These are phyloP conservation scores for Lithospermum erythrorhizon DNA, from an alignment of 257 asterid species.

Conservation along the genomic window DNA sequence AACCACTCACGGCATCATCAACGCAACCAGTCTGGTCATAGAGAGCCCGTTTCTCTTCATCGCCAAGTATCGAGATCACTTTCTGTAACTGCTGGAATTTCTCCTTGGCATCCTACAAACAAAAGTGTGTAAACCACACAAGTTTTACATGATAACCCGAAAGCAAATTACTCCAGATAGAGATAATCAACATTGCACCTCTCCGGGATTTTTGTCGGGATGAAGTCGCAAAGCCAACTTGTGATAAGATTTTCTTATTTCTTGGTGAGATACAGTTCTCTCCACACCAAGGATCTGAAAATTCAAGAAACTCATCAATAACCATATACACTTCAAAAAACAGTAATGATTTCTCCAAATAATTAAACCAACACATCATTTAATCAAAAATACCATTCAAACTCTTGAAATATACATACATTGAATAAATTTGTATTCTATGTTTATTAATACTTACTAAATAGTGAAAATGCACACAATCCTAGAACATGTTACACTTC, in stretches of 20 bases:
- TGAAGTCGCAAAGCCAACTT: conserved; percentile 79
- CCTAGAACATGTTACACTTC: no score
- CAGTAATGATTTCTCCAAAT: background rate
- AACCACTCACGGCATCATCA: conserved; percentile 82
- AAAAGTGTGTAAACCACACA: background rate
- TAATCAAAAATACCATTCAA: no score
- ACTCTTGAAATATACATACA: no score
- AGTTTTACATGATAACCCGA: background rate
- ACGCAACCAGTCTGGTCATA: conserved; percentile 95
- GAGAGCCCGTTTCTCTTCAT: conserved; percentile 87
- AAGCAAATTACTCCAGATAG: no score
- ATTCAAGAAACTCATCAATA: conserved; percentile 5
- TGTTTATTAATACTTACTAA: no score
- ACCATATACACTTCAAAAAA: background rate
- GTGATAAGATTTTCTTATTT: conserved; percentile 74
- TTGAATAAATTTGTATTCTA: no score
- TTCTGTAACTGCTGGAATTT: conserved; percentile 92
- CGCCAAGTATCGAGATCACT: conserved; percentile 82
- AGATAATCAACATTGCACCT: conserved; percentile 32
- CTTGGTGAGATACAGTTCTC: conserved; percentile 61
- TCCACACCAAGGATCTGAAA: conserved; percentile 77
- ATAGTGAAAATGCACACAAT: no score
- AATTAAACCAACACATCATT: no score
- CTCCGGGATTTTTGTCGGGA: conserved; percentile 87
- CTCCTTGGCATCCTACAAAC: conserved; percentile 77